Evolutionary conservation across 148 eudicot species (phyloP).

Genomic region (Camellia sinensis): DNA sequence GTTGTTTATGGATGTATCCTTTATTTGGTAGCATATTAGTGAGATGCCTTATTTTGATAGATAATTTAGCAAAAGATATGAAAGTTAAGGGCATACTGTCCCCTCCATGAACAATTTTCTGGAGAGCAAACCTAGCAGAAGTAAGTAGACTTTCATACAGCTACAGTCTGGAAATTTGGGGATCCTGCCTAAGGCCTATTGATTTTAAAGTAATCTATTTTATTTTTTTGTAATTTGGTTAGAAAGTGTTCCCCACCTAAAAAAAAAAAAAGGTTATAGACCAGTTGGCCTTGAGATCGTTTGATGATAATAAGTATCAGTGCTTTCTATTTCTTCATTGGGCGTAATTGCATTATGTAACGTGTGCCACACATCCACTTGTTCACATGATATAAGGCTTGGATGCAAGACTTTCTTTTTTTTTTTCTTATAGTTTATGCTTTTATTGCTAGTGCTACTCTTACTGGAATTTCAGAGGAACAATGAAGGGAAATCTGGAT

Average conservation of each 20-base stretch:
- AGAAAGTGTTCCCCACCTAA: neutral
- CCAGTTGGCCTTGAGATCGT: neutral
- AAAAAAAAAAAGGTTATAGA: neutral
- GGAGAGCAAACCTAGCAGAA: neutral
- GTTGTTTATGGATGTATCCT: slow-evolving; percentile 99
- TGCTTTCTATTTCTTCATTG: neutral
- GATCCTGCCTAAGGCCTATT: neutral
- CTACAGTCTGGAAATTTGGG: neutral
- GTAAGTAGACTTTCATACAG: neutral
- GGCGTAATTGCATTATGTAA: neutral
- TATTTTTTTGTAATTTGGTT: neutral
- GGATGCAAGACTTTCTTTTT: neutral
- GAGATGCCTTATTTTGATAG: neutral
- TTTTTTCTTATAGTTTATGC: neutral
- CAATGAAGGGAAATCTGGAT: neutral
- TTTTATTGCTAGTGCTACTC: neutral
- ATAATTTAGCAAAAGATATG: neutral
- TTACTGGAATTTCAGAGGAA: neutral
- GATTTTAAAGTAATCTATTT: neutral
- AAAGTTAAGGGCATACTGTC: neutral
- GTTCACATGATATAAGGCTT: neutral
- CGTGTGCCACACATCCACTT: neutral
- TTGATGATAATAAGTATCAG: neutral
- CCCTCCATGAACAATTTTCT: neutral
- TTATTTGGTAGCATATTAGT: slow-evolving; percentile 10